Evolutionary conservation across 306 rosid genomes (phyloP), one percentile per base, ranked within the genome.

Genomic region (Ziziphus jujuba): DNA sequence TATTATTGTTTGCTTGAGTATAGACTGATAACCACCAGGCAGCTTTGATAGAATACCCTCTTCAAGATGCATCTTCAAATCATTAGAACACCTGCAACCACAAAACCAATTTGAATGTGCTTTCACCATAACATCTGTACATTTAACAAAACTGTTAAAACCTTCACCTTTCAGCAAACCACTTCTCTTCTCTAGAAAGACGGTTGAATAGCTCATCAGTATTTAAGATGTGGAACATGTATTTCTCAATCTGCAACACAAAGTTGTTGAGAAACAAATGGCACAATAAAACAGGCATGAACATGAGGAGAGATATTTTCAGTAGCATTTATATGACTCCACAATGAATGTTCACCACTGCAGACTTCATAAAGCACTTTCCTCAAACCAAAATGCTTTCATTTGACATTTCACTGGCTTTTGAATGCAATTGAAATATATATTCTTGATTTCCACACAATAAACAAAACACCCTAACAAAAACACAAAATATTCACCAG

Each of bases 191-290:
- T 72, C 65, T 81, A 38, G 92, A 93, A 24, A 90, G 96, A 71
- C 83, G 86, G 59, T 67, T 77, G 79, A 75, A 79, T 54, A 87
- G 84, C 70, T 86, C 97, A 14, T 61, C 81, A 34, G 87, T 83
- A 62, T 84, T 87, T 49, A 47, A 70, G 76, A 93, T 84, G 80
- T 87, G 88, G 70, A 86, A 80, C 89, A 82, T 81, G 79, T 86
- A 77, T 70, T 86, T 93, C 79, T 88, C 95, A 70, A 88, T 88
- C 99, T 93, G 88, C 75, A 77, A 66, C 22, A 45, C n/a, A 50
- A 60, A 75, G 55, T 61, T 7, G 14, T 40, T 17, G 19, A 9
- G 13, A 68, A 5, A 17, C 22, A 59, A 72, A 28, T n/a, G 28
- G 24, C 19, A 54, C 34, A 28, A 50, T 1, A 1, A 1, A 50